These are phyloP conservation scores for Dipsacomyces acuminosporus DNA, from an alignment of 371 early-diverging fungal genomes.

Conservation along the genomic window DNA sequence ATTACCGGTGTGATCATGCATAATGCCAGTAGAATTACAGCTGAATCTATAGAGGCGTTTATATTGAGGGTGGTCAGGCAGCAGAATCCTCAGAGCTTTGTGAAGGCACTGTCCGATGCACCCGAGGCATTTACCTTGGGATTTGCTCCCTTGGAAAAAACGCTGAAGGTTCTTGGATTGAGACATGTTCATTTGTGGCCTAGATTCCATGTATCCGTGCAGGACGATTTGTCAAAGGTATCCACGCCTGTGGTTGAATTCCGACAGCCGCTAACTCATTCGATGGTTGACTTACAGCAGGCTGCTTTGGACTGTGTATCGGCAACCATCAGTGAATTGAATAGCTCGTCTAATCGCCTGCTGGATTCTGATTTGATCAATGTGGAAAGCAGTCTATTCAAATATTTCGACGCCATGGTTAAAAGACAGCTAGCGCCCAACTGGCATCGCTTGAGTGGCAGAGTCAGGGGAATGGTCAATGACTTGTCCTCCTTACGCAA, in stretches of 20 bases:
- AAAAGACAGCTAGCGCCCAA: constrained; percentile 74
- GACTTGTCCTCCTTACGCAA: constrained; percentile 72
- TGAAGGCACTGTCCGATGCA: constrained; percentile 90
- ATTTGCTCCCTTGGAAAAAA: constrained; percentile 82
- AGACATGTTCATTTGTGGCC: constrained; percentile 89
- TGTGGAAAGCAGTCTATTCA: constrained; percentile 78
- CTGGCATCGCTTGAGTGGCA: constrained; percentile 78
- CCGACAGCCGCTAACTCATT: constrained; percentile 70
- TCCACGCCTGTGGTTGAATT: constrained; percentile 66
- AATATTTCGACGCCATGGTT: constrained; percentile 73
- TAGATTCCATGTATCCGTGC: constrained; percentile 70
- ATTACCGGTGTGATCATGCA: constrained; percentile 84
- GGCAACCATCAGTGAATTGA: constrained; percentile 71
- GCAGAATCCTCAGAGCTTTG: constrained; percentile 77
- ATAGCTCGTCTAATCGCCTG: constrained; percentile 25
- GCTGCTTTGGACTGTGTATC: constrained; percentile 82
- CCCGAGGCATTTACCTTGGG: constrained; percentile 72
- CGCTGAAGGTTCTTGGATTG: constrained; percentile 71
- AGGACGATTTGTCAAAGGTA: constrained; percentile 55
- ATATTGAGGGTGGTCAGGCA: constrained; percentile 76
- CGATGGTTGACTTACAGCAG: constrained; percentile 80
- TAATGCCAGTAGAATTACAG: constrained; percentile 74
- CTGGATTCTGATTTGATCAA: constrained; percentile 80
- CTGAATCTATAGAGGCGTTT: constrained; percentile 82
- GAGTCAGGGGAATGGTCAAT: constrained; percentile 68